Percentiles rank a stretch among this genome's conserved stretches.
Conservation (phyloP, 768 basidiomycete genomes). For the Trametes gibbosa region DNA sequence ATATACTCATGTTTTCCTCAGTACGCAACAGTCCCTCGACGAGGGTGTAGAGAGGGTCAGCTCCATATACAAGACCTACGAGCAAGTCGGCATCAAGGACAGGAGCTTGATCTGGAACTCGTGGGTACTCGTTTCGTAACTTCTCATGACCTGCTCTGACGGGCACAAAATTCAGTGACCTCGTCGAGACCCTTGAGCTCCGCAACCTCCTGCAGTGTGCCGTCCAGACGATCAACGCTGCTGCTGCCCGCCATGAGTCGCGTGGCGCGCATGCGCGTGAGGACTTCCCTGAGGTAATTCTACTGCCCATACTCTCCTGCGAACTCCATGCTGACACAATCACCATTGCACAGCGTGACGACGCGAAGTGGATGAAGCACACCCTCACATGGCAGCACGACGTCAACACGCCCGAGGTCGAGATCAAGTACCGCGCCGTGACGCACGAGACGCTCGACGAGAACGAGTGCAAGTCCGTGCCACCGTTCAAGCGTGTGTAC, state of each 20-base stretch:
- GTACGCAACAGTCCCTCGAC: slow-evolving; percentile 86
- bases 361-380: slow-evolving; percentile 92
- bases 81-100: slow-evolving; percentile 94
- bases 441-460: slow-evolving; percentile 88
- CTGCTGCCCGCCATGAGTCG: slow-evolving; percentile 93
- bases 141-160: not conserved
- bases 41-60: slow-evolving; percentile 88
- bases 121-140: slow-evolving; percentile 45
- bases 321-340: not conserved
- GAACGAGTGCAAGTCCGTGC: slow-evolving; percentile 94
- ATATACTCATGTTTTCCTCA: slow-evolving; percentile 26
- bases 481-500: slow-evolving; percentile 97
- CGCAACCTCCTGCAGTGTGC: slow-evolving; percentile 95
- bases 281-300: slow-evolving; percentile 86
- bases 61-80: slow-evolving; percentile 83
- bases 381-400: slow-evolving; percentile 92
- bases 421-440: slow-evolving; percentile 86
- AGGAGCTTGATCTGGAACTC: slow-evolving; percentile 99
- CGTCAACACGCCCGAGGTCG: slow-evolving; percentile 72
- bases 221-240: slow-evolving; percentile 91
- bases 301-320: not conserved
- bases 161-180: slow-evolving; percentile 56
- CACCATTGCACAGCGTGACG: slow-evolving; percentile 66
- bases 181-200: slow-evolving; percentile 95
- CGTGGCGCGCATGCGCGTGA: slow-evolving; percentile 99